Percentiles rank a stretch among this genome's conserved stretches.
These are phyloP conservation scores for Citrus inodora DNA, from an alignment of 345 rosid genomes.

Conservation along the genomic window DNA sequence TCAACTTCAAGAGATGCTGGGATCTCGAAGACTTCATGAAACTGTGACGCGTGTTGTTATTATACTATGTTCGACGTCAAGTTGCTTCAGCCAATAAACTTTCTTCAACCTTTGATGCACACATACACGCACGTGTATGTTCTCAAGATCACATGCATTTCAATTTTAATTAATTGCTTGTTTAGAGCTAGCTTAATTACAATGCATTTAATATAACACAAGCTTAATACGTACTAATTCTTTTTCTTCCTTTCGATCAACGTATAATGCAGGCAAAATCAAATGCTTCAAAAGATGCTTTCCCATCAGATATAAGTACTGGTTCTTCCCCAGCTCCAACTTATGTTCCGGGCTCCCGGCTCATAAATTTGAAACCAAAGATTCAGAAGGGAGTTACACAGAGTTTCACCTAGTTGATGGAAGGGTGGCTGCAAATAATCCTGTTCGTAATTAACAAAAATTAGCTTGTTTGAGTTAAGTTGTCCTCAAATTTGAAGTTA, in stretches of 20 bases:
- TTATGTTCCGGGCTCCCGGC: slow-evolving; percentile 4
- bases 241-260: neutral
- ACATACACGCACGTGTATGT: neutral
- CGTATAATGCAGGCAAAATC: slow-evolving; percentile 12
- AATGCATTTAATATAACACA: too few relatives aligned
- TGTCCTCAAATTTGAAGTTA: too few relatives aligned
- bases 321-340: slow-evolving; percentile 22
- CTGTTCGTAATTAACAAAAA: neutral
- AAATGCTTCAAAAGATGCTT: slow-evolving; percentile 20
- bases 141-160: too few relatives aligned
- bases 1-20: neutral
- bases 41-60: slow-evolving; percentile 17
- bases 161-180: too few relatives aligned
- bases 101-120: slow-evolving; percentile 14
- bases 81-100: slow-evolving; percentile 17
- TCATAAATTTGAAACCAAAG: slow-evolving; percentile 4
- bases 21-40: slow-evolving; percentile 8
- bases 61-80: slow-evolving; percentile 18
- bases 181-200: neutral
- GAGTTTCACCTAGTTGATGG: slow-evolving; percentile 17
- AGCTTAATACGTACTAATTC: too few relatives aligned
- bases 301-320: slow-evolving; percentile 12
- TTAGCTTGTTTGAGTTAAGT: too few relatives aligned
- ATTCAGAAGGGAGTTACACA: slow-evolving; percentile 20
- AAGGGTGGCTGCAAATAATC: too few relatives aligned